Conservation (phyloP, 495 filamentous ascomycete species). For the Stereocaulon alpinum region DNA sequence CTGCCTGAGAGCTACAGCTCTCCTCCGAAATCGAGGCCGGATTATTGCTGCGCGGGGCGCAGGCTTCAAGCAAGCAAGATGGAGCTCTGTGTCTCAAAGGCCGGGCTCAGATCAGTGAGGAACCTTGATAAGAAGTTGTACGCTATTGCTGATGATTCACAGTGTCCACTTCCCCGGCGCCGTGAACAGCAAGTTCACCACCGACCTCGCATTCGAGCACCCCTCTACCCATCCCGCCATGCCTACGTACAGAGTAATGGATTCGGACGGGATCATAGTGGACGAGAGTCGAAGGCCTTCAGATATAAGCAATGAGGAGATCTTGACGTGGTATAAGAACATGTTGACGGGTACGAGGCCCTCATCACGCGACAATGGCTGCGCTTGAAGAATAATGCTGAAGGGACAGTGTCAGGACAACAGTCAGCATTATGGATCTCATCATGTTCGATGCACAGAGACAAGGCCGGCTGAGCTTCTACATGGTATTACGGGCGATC, state of each 20-base stretch:
- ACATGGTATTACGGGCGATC: constrained; percentile 56
- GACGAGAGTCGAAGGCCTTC: constrained; percentile 52
- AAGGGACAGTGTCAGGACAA: constrained; percentile 6
- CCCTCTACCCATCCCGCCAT: constrained; percentile 58
- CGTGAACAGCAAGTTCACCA: constrained; percentile 83
- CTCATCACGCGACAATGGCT: background rate
- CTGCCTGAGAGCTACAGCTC: background rate
- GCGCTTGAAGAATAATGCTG: background rate
- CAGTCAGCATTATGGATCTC: constrained; percentile 83
- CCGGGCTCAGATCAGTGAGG: constrained; percentile 53
- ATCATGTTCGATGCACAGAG: constrained; percentile 87
- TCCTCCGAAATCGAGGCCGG: background rate
- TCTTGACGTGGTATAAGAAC: constrained; percentile 54
- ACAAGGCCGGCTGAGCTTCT: constrained; percentile 81
- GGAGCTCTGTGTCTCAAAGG: constrained; percentile 54
- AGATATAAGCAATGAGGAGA: constrained; percentile 58
- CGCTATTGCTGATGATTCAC: constrained; percentile 8
- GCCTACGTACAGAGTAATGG: constrained; percentile 77
- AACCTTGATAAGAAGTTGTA: constrained; percentile 9
- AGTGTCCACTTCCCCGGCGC: constrained; percentile 93
- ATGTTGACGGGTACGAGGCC: constrained; percentile 49
- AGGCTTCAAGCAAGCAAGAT: constrained; percentile 25
- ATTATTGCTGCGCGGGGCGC: background rate
- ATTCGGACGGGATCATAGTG: constrained; percentile 70
- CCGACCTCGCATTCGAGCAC: constrained; percentile 60